Conservation (phyloP, 306 rosid genomes). For the Comarum palustre region DNA sequence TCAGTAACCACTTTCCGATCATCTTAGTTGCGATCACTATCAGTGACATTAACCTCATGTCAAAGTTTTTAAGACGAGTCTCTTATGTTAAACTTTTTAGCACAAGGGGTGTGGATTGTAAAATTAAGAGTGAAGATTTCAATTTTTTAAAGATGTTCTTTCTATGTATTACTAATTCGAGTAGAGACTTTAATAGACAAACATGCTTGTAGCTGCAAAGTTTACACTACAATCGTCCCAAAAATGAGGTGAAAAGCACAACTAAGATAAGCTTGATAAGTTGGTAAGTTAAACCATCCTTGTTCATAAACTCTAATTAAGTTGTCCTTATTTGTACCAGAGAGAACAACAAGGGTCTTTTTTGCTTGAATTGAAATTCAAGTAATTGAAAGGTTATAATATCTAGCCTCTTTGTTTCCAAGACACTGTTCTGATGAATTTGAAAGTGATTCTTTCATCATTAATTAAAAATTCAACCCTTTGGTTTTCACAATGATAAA, state of each 20-base stretch:
- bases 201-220: not conserved
- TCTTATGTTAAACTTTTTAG: too few species aligned
- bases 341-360: constrained; percentile 12
- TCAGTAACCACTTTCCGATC: too few species aligned
- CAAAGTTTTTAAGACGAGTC: too few species aligned
- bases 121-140: too few species aligned
- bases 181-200: not conserved
- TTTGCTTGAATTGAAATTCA: constrained; percentile 69
- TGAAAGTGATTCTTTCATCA: constrained; percentile 33
- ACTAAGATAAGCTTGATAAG: constrained; percentile 20
- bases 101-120: too few species aligned
- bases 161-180: not conserved
- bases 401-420: constrained; percentile 42
- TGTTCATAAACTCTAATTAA: constrained; percentile 22
- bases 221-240: not conserved
- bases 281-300: constrained; percentile 27
- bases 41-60: too few species aligned
- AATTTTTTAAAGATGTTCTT: not conserved
- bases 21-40: too few species aligned
- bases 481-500: not conserved
- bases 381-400: constrained; percentile 37
- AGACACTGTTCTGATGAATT: constrained; percentile 36
- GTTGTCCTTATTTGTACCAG: constrained; percentile 27
- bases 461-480: not conserved
- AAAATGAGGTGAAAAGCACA: not conserved